A percentile compares a stretch with the other conserved stretches of the same genome.
Evolutionary conservation across 2,329 filamentous ascomycete genomes (phyloP).

Genomic region (Cercospora zeae-maydis): DNA sequence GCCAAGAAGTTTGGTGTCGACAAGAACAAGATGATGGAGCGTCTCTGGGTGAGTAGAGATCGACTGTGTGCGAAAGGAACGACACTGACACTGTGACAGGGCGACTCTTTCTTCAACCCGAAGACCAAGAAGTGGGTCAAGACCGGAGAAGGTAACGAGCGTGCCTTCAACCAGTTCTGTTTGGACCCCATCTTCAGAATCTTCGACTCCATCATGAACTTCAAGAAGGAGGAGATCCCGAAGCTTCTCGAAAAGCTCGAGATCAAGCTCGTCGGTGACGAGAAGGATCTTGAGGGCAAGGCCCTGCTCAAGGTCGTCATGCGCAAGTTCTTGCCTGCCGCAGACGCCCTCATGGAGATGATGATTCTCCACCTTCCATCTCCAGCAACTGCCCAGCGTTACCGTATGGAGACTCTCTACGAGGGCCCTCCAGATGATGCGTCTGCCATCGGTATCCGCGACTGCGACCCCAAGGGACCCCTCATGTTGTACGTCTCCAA

Average conservation of each 20-base stretch:
- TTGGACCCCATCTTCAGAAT: slow-evolving; percentile 99
- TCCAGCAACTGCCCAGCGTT: slow-evolving; percentile 90
- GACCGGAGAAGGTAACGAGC: slow-evolving; percentile 88
- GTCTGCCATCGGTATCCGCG: slow-evolving; percentile 91
- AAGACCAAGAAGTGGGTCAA: slow-evolving; percentile 99
- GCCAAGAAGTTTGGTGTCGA: slow-evolving; percentile 99
- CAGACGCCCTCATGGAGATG: slow-evolving; percentile 98
- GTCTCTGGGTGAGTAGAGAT: slow-evolving; percentile 75
- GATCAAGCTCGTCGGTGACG: slow-evolving; percentile 82
- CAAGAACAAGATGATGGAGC: slow-evolving; percentile 99
- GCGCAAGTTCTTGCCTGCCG: slow-evolving; percentile 97
- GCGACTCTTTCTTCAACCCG: slow-evolving; percentile 99
- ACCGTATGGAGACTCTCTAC: slow-evolving; percentile 98
- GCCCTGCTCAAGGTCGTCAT: slow-evolving; percentile 95
- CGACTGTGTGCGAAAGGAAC: not conserved
- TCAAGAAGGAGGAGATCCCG: slow-evolving; percentile 89
- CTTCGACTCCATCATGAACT: slow-evolving; percentile 94
- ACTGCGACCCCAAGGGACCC: slow-evolving; percentile 95
- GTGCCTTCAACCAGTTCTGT: slow-evolving; percentile 99
- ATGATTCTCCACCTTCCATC: slow-evolving; percentile 99
- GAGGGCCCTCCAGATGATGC: slow-evolving; percentile 94
- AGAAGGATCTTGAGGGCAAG: slow-evolving; percentile 96
- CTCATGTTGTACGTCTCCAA: slow-evolving; percentile 99
- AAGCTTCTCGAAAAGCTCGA: slow-evolving; percentile 87
- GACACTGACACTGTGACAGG: slow-evolving; percentile 45